Evolutionary conservation across 192 early-diverging fungal genomes (phyloP).

Genomic region (Coemansia sp.): DNA sequence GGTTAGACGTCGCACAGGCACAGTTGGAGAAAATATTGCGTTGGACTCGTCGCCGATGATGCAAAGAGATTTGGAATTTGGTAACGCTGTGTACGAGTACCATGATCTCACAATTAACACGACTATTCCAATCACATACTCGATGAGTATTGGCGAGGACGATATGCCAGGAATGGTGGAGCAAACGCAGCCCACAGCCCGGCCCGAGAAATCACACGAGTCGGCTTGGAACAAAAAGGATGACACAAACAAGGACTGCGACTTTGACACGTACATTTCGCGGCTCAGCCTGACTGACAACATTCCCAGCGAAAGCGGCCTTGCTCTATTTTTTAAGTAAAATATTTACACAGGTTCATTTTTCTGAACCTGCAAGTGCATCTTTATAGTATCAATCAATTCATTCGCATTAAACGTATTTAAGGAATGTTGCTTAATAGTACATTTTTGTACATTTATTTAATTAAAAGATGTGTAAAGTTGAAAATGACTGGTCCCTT

Average conservation of each 20-base stretch:
- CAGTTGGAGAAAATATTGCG: not conserved
- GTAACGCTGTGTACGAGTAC: not conserved
- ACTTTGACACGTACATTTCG: slow-evolving; percentile 5
- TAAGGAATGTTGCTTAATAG: too few species aligned
- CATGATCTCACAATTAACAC: not conserved
- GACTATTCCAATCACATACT: slow-evolving; percentile 8
- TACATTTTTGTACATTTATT: too few species aligned
- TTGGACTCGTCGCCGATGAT: not conserved
- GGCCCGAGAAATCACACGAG: not conserved
- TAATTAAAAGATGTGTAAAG: too few species aligned
- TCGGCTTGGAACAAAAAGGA: not conserved
- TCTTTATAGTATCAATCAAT: not conserved
- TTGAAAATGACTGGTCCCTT: too few species aligned
- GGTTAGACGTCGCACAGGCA: not conserved
- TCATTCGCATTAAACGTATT: too few species aligned
- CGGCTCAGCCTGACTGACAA: slow-evolving; percentile 7
- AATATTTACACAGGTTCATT: not conserved
- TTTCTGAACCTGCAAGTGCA: not conserved
- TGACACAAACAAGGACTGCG: not conserved
- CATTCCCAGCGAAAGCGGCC: slow-evolving; percentile 4
- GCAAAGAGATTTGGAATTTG: not conserved
- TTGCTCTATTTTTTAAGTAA: slow-evolving; percentile 7
- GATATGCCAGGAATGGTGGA: slow-evolving; percentile 7
- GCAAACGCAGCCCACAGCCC: not conserved
- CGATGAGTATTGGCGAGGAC: slow-evolving; percentile 2